Conservation (phyloP, 2,329 filamentous ascomycete genomes). For the Botrytis elliptica region DNA sequence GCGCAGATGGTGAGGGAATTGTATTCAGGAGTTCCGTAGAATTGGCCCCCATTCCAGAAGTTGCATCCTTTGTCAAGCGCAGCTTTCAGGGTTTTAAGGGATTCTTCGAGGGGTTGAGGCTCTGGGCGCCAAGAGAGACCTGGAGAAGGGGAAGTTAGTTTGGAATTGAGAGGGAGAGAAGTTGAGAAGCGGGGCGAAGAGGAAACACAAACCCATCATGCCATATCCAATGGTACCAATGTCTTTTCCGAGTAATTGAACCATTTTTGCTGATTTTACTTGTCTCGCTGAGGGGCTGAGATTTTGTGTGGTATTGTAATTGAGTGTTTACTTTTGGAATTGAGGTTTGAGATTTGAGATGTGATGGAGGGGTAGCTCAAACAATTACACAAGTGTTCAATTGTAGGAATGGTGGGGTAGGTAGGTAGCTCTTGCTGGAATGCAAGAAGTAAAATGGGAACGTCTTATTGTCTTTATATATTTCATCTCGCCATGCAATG, state of each 20-base stretch:
- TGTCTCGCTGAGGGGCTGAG: not conserved
- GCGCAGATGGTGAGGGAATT: constrained; percentile 61
- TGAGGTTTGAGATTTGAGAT: not conserved
- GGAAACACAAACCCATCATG: constrained; percentile 27
- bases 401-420: not conserved
- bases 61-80: constrained; percentile 48
- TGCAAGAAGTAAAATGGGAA: not conserved
- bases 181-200: not conserved
- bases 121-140: constrained; percentile 40
- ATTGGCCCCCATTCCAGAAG: constrained; percentile 63
- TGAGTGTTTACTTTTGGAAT: not conserved
- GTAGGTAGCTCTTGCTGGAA: not conserved
- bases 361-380: not conserved
- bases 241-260: constrained; percentile 33
- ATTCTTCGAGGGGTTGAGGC: constrained; percentile 46
- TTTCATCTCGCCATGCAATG: not conserved
- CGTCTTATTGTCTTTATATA: not conserved
- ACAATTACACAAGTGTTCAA: not conserved
- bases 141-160: constrained; percentile 18
- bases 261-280: constrained; percentile 26
- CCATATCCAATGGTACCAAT: constrained; percentile 35
- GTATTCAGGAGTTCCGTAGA: constrained; percentile 60
- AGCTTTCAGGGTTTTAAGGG: constrained; percentile 55
- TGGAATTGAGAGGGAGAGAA: not conserved
- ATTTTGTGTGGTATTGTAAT: not conserved